phyloP scores from a whole-genome alignment of 1,284 basidiomycete species.

The Xerocomus nothofagi region DNA sequence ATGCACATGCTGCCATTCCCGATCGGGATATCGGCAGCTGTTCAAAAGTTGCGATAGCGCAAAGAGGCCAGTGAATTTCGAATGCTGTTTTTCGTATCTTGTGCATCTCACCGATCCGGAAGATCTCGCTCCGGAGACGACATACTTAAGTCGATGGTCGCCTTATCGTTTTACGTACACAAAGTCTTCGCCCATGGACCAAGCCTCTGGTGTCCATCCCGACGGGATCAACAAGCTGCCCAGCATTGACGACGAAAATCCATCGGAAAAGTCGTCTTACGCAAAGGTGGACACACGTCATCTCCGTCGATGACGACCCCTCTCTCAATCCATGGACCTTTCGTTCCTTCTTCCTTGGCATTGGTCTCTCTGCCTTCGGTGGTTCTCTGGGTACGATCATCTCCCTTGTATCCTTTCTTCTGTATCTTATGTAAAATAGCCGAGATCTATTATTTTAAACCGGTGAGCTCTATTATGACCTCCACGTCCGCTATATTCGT shows the following conservation, averaged over 20 bases:
- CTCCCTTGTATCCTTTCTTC: not conserved
- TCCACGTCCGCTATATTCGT: not conserved
- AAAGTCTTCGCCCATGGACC: slow-evolving; percentile 6
- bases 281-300: slow-evolving; percentile 44
- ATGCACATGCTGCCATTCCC: too few relatives aligned
- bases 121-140: too few relatives aligned
- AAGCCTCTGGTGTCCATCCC: not conserved
- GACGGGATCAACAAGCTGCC: slow-evolving; percentile 16
- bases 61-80: too few relatives aligned
- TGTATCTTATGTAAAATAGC: slow-evolving; percentile 23
- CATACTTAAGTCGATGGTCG: slow-evolving; percentile 4
- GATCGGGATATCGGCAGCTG: too few relatives aligned
- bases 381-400: slow-evolving; percentile 42
- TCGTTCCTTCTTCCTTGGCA: slow-evolving; percentile 55
- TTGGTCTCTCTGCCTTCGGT: slow-evolving; percentile 61
- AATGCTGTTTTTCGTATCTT: too few relatives aligned
- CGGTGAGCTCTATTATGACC: slow-evolving; percentile 23
- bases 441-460: slow-evolving; percentile 67
- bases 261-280: slow-evolving; percentile 15
- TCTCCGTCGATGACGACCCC: slow-evolving; percentile 56
- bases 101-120: too few relatives aligned
- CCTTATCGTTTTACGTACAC: not conserved
- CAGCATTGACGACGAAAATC: slow-evolving; percentile 35
- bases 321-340: slow-evolving; percentile 58
- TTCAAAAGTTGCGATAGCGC: too few relatives aligned